A percentile compares a stretch with the other conserved stretches of the same genome.
These are phyloP conservation scores for Rhizopogon vinicolor DNA, from an alignment of 768 basidiomycete species.

Conservation along the genomic window DNA sequence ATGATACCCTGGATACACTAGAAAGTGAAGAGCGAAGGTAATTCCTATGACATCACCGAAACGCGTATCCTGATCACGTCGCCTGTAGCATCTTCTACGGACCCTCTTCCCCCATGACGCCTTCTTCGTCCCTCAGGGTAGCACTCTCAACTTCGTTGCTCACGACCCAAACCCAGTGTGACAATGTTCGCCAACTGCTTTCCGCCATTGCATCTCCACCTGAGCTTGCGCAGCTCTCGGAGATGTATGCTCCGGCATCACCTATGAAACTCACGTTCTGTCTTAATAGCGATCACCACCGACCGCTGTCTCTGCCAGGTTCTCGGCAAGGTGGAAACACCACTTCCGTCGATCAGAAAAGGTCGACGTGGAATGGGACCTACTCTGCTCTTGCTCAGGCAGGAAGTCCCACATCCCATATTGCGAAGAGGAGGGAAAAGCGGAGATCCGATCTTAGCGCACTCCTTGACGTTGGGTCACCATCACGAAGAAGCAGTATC, in stretches of 20 bases:
- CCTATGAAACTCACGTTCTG: conserved; percentile 32
- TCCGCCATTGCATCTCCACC: conserved; percentile 69
- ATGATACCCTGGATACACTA: conserved; percentile 59
- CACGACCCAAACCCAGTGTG: conserved; percentile 75
- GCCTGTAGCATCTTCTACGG: conserved; percentile 32
- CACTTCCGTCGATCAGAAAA: conserved; percentile 37
- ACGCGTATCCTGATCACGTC: background rate
- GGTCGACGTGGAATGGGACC: conserved; percentile 74
- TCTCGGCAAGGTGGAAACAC: conserved; percentile 15
- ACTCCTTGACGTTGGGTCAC: conserved; percentile 31
- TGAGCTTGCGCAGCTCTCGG: conserved; percentile 72
- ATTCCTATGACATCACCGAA: background rate
- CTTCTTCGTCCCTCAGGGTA: conserved; percentile 45
- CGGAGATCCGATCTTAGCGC: conserved; percentile 51
- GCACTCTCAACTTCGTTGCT: conserved; percentile 70
- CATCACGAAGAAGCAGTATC: conserved; percentile 23
- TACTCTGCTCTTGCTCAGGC: conserved; percentile 47
- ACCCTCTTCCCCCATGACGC: conserved; percentile 31
- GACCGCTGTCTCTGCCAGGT: conserved; percentile 43
- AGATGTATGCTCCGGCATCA: conserved; percentile 86
- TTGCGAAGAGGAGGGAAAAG: conserved; percentile 43
- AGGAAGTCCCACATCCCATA: conserved; percentile 39
- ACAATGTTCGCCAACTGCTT: conserved; percentile 75
- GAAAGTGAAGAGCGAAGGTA: conserved; percentile 72
- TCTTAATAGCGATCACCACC: conserved; percentile 23